A percentile compares a stretch with the other conserved stretches of the same genome.
phyloP scores from a whole-genome alignment of 768 basidiomycete species.

The Leccinum ochraceum region DNA sequence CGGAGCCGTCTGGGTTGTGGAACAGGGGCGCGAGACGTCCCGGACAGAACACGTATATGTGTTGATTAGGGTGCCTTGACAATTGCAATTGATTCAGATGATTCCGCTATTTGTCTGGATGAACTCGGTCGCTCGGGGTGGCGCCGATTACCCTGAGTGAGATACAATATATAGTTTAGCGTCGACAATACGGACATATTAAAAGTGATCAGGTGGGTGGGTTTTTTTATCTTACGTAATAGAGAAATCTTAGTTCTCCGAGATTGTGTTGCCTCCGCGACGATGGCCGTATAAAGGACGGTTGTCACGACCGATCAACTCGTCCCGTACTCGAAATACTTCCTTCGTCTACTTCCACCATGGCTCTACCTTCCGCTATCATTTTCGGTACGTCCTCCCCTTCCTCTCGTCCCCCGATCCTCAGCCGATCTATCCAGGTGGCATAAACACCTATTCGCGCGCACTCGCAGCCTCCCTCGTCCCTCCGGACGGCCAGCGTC shows the following conservation, averaged over 20 bases:
- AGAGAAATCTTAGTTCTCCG: constrained; percentile 2
- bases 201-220: background rate
- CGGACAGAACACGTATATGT: constrained; percentile 8
- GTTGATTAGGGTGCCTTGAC: constrained; percentile 14
- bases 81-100: background rate
- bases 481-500: constrained; percentile 62
- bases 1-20: constrained; percentile 2
- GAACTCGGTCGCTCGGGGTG: background rate
- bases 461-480: constrained; percentile 68
- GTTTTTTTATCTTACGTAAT: constrained; percentile 22
- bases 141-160: background rate
- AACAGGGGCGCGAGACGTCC: background rate
- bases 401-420: constrained; percentile 8
- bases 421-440: constrained; percentile 48
- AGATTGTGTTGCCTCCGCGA: constrained; percentile 28
- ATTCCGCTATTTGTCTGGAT: background rate
- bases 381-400: constrained; percentile 64
- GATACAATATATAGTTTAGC: background rate
- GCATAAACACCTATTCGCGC: constrained; percentile 77
- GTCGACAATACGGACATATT: constrained; percentile 1
- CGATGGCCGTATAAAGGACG: constrained; percentile 28
- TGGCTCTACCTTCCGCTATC: constrained; percentile 65
- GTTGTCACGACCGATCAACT: constrained; percentile 25
- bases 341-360: constrained; percentile 21
- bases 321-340: background rate